Base-by-base conservation (phyloP, 441 rosid species). In the Bruguiera hainesii region DNA sequence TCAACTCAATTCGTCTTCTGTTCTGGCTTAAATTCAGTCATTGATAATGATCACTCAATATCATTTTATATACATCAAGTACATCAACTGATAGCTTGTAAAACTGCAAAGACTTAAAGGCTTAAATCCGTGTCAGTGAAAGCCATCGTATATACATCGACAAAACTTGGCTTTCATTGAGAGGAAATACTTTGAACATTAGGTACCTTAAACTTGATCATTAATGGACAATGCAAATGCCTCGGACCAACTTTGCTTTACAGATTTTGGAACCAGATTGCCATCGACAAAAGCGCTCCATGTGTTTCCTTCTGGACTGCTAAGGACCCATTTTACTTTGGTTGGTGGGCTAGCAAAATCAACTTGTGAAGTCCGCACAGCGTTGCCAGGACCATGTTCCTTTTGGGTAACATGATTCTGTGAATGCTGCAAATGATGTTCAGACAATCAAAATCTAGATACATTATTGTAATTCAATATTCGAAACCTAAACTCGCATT, bases 311-410 rank as follows among this genome's bases (percentile, higher is more conserved):
- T 78, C 64, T 3, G 78, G 71, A 72, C 87, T 81, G 10, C 68
- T 73, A 61, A 86, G 79, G 65, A 86, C 80, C 88, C 88, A 86
- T 64, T 84, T 84, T 16, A 81, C 71, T 76, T 74, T 79, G 52
- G 69, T 60, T 2, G 88, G 85, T 11, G 81, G 83, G 57, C 30
- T 77, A 51, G 71, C 13, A 59, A 52, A 56, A 31, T 69, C 59
- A 3, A 60, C 48, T 29, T 35, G 26, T 65, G 77, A 69, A 59
- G 68, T 64, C 21, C 64, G 64, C 63, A 60, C 75, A 50, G 63
- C 60, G 21, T 59, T 15, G n/a, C 16, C 49, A 25, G 39, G 48
- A 58, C 65, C 18, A 30, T 29, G 65, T 60, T 68, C 73, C 70
- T 51, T 60, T 13, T 20, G 18, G 63, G 69, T 67, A 78, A 76